Percentiles rank a stretch among this genome's conserved stretches.
These are phyloP conservation scores for Naegleria lovaniensis DNA, from an alignment of 208 protist species.

Conservation along the genomic window DNA sequence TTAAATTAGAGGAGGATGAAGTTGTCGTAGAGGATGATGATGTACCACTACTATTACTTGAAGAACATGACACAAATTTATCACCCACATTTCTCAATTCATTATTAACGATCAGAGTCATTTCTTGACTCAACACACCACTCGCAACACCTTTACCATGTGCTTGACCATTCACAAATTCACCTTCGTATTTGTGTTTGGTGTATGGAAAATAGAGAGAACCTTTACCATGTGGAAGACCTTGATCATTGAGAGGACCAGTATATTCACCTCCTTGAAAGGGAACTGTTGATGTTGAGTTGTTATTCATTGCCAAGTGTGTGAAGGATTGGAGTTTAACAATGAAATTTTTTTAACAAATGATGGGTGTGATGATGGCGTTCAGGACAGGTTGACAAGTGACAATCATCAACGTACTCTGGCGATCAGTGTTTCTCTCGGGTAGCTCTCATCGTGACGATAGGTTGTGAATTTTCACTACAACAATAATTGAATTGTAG, in stretches of 20 bases:
- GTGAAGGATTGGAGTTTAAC: too few species aligned
- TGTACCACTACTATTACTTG: neutral
- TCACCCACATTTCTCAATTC: neutral
- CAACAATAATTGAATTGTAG: too few species aligned
- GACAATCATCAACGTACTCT: too few species aligned
- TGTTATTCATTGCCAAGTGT: too few species aligned
- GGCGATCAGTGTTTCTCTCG: too few species aligned
- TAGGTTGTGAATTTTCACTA: too few species aligned
- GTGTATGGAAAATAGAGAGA: neutral
- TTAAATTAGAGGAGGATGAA: too few species aligned
- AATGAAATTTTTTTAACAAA: too few species aligned
- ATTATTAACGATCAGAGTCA: neutral
- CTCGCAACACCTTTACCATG: neutral
- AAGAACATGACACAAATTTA: neutral
- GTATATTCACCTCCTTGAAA: neutral
- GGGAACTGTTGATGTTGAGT: neutral
- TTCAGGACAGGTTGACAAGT: too few species aligned
- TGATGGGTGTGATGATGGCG: too few species aligned
- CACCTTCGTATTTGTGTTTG: slow-evolving; percentile 3
- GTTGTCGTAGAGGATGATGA: neutral
- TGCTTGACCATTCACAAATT: neutral
- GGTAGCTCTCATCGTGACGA: too few species aligned
- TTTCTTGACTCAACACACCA: neutral
- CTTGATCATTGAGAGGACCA: neutral
- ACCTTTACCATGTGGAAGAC: neutral